Base-by-base conservation (phyloP, 75 land plant species). In the Selaginella moellendorffii region DNA sequence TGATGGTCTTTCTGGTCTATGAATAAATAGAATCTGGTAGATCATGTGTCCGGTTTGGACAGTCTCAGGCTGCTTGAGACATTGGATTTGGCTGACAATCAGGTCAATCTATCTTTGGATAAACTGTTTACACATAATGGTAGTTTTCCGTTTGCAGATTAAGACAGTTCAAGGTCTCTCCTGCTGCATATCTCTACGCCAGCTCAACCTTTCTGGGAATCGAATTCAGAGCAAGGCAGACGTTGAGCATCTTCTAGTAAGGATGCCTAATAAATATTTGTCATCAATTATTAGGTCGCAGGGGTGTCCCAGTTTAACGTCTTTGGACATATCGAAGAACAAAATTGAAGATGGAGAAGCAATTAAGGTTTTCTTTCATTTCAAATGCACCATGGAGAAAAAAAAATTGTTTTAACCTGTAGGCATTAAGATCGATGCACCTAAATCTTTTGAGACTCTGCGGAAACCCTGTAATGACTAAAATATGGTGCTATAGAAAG, bases 241-340 rank as follows among this genome's bases (percentile, higher is more conserved):
- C 61, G 77, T 75, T n/a, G 18, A 46, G 21, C 77, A 75, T 27
- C 68, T 75, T 2, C 26, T 22, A 26, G 77, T 75, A 70, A 54
- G 54, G n/a, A 1, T 42, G 18, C 14, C 28, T 68, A 18, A 10
- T 61, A n/a, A 56, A 10, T 20, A 2, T 36, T 20, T 19, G 30
- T 26, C 9, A 9, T 63, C n/a, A 62, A 14, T 24, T 24, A 2
- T 19, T 20, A 12, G 52, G 61, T 66, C 54, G 51, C 61, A 75
- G 77, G 77, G 70, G 51, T 75, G 77, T 29, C 56, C 62, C 24
- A 70, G 64, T 27, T 31, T 75, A 21, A 63, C 17, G 27, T 75
- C 77, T 51, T 68, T 75, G 27, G 77, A 75, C 65, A 65, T 75
- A 19, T 75, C 77, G 18, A 75, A 75, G 14, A 75, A 75, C 59